Conservation (phyloP, 2,329 filamentous ascomycete species). For the Pseudogymnoascus sp. region DNA sequence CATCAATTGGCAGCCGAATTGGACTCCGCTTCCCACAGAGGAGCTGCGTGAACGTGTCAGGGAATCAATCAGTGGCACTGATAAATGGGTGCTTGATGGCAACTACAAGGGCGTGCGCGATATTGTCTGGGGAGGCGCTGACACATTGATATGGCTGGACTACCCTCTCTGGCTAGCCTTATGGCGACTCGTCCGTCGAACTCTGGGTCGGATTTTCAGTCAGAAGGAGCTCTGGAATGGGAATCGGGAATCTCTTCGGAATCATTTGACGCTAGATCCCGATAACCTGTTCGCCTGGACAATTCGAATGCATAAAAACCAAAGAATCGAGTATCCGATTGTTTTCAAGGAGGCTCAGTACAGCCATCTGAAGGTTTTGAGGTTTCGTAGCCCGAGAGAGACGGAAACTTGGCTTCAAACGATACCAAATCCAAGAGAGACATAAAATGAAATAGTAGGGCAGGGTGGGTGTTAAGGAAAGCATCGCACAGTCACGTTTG, state of each 20-base stretch:
- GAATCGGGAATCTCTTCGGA: neutral
- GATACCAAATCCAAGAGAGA: neutral
- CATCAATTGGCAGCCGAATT: slow-evolving; percentile 1
- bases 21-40: neutral
- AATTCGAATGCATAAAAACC: neutral
- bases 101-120: neutral
- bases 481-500: no score
- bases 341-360: slow-evolving; percentile 3
- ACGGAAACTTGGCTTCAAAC: neutral
- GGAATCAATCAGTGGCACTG: neutral
- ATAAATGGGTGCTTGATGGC: slow-evolving; percentile 7
- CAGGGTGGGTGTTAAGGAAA: neutral
- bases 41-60: slow-evolving; percentile 5
- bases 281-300: slow-evolving; percentile 11
- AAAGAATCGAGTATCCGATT: slow-evolving; percentile 1
- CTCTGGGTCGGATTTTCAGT: neutral
- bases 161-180: slow-evolving; percentile 5
- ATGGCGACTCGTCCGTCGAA: neutral
- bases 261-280: slow-evolving; percentile 3
- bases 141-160: slow-evolving; percentile 10
- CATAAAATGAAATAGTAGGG: neutral
- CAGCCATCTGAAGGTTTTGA: slow-evolving; percentile 3
- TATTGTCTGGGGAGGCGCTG: slow-evolving; percentile 1
- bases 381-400: slow-evolving; percentile 8
- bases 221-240: slow-evolving; percentile 9